Base-by-base conservation (phyloP, 805 yeast species). In the Spathaspora passalidarum region DNA sequence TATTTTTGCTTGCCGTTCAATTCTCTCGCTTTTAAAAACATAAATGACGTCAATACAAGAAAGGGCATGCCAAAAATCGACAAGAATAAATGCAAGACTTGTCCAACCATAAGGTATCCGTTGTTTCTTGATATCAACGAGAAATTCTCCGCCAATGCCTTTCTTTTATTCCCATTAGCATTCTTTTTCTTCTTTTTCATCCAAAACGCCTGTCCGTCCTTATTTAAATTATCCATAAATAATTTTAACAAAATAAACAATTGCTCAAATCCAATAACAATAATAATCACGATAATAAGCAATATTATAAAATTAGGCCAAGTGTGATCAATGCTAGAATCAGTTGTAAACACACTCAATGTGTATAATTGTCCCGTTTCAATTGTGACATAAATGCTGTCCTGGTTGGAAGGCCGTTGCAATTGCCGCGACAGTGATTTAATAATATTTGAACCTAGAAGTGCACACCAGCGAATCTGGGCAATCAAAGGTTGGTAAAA, bases 401-500 rank as follows among this genome's bases (percentile, higher is more conserved):
- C 75, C 5, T 19, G 7, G 11, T 6, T 3, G 7, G n/a, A 11
- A 9, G 13, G 4, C n/a, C n/a, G 16, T 18, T 18, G 4, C 45
- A 3, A 49, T 36, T 8, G 10, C 9, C 42, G 11, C 5, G 42
- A 23, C 16, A 25, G 16, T 38, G 25, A 54, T 29, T 29, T 29
- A 29, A 29, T 29, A 46, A 17, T 18, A 25, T 26, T 46, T 47
- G 22, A 42, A 2, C 73, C 73, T 46, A 81, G 59, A n/a, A 84
- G 61, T 1, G 81, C 77, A 36, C 76, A 65, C 88, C 88, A 82
- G 14, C 78, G 61, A 16, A 79, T 55, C 13, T 72, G 62, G 2
- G 80, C 66, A 40, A 81, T 59, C 11, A 79, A 57, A 0, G 85
- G 85, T 49, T 76, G 84, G 48, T 73, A 79, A 55, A 78, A 81